Evolutionary conservation across 1,284 basidiomycete species (phyloP), one percentile per base, ranked within the genome.

Genomic region (Fistulinella staudtii): DNA sequence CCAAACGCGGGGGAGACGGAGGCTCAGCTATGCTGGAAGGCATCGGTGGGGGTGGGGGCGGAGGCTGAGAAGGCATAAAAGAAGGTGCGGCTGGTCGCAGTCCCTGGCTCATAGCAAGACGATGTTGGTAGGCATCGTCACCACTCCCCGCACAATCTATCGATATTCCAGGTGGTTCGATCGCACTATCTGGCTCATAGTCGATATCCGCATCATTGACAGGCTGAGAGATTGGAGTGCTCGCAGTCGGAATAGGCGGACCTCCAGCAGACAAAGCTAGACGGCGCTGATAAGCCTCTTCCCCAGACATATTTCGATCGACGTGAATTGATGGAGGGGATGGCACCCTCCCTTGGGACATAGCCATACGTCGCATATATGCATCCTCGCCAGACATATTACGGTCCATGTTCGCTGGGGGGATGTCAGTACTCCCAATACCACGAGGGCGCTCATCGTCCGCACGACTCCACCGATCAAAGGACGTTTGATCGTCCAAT

Each of bases 61-160:
- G 41, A 38, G 28, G 54, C 39, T 38, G 53, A 35, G 39, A 48
- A 36, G 52, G 47, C 15, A 42, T 40, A 30, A 49, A 53, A 46
- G 61, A 39, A 53, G 53, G 25, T 49, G 53, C 44, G 30, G 52
- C 36, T 45, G 60, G 31, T 58, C 57, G 37, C 34, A 46, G 53
- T 46, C 52, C 52, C 41, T 61, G 60, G n/a, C 77, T 80, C 71
- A 87, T 68, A 0, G 77, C 78, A 25, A 82, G 55, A 14, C 82
- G 76, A 23, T 78, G 73, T 22, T 80, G 69, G 54, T 85, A 85
- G 3, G 77, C 85, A 50, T 88, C 85, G 49, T 86, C 85, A n/a
- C 82, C 83, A 1, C 77, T 75, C 56, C 78, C 70, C 8, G 61
- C 44, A 3, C 41, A 50, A 34, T 63, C 52, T 18, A 66, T 53